Evolutionary conservation across 768 basidiomycete genomes (phyloP), one percentile per base, ranked within the genome.

Genomic region (Omphalotus guepiniiformis): DNA sequence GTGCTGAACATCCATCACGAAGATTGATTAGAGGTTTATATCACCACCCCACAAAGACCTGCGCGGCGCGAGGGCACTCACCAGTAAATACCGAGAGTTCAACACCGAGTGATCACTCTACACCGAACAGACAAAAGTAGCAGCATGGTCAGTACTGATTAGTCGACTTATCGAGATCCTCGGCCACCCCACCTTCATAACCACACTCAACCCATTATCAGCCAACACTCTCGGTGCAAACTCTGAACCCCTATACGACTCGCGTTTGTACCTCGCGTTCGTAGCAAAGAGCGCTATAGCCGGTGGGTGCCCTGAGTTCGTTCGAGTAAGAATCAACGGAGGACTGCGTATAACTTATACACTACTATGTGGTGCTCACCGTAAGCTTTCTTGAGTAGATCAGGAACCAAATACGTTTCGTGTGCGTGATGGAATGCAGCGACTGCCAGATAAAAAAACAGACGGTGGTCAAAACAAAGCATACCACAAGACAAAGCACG

Each of bases 321-420:
- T 15, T 12, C 8, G 19, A 21, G 29, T 22, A 34, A 42, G 23
- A 4, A 30, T 23, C 28, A 27, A 13, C 27, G 19, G 21, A 37
- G 32, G 21, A 26, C n/a, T n/a, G n/a, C n/a, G n/a, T n/a, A 34
- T 18, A 26, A 38, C 16, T 54, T 32, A 27, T 5, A 38, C 11
- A 5, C 11, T 28, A 18, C 8, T 29, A 42, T 4, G 22, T 7
- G 6, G 23, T 15, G 16, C 21, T 19, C 16, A 74, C 76, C 88
- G 59, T 75, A 90, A 35, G 79, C 78, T 53, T 76, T 76, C 67
- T 86, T 89, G 55, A 94, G 68, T 2, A 86, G 62, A 39, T 83
- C 83, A 0, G 90, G 87, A n/a, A 93, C 85, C n/a, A 93, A 76
- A 59, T 85, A 93, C 0, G 88, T 80, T 57, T 91, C 87, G 51